A percentile compares a stretch with the other conserved stretches of the same genome.
Conservation (phyloP, 306 rosid species). For the Purshia tridentata region DNA sequence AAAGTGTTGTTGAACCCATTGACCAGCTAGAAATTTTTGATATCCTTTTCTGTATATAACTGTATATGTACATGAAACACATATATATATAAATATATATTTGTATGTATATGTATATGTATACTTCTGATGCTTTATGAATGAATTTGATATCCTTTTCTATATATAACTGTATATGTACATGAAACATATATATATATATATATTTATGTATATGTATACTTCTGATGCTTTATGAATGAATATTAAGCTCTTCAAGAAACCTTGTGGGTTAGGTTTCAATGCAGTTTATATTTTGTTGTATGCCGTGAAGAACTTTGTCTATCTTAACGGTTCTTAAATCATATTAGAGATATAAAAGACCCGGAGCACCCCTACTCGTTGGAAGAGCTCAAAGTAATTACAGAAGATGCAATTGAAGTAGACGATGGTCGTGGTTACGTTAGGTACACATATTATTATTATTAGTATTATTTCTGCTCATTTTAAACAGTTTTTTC, state of each 20-base stretch:
- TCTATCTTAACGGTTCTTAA: constrained; percentile 59
- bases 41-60: constrained; percentile 49
- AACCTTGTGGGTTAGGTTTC: not conserved
- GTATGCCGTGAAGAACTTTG: not conserved
- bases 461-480: not conserved
- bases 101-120: no score
- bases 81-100: not conserved
- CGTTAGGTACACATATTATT: constrained; percentile 53
- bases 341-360: constrained; percentile 89
- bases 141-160: no score
- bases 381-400: constrained; percentile 93
- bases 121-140: no score
- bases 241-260: not conserved
- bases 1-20: constrained; percentile 58
- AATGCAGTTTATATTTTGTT: not conserved
- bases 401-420: constrained; percentile 84
- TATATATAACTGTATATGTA: not conserved
- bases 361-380: constrained; percentile 94
- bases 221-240: no score
- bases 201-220: no score
- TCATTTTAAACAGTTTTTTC: not conserved
- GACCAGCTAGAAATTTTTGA: constrained; percentile 84
- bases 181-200: not conserved
- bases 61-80: not conserved
- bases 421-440: constrained; percentile 66